A percentile compares a stretch with the other conserved stretches of the same genome.
Evolutionary conservation across 768 basidiomycete species (phyloP).

Genomic region (Fistulinella prunicolor): DNA sequence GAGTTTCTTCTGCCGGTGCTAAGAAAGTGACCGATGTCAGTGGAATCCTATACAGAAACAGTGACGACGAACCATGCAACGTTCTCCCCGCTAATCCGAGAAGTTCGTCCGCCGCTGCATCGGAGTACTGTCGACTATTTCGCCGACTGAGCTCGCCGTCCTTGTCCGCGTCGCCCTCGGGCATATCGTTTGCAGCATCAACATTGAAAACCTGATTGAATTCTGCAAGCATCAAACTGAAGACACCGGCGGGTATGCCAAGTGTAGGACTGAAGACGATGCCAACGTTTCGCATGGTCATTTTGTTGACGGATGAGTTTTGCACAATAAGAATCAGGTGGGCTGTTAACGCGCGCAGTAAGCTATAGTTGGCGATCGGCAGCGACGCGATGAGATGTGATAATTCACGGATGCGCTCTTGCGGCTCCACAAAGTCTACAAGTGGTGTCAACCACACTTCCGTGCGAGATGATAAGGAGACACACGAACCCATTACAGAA

Average conservation of each 20-base stretch:
- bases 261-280: conserved; percentile 98
- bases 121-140: conserved; percentile 82
- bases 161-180: conserved; percentile 23
- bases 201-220: conserved; percentile 94
- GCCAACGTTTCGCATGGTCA: conserved; percentile 98
- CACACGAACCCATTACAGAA: conserved; percentile 80
- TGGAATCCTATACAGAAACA: neutral
- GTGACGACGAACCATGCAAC: conserved; percentile 52
- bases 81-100: conserved; percentile 74
- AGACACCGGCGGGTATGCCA: conserved; percentile 96
- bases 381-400: conserved; percentile 82
- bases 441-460: conserved; percentile 13
- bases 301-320: conserved; percentile 89
- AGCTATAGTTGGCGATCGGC: conserved; percentile 89
- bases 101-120: conserved; percentile 78
- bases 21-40: conserved; percentile 8
- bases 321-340: conserved; percentile 95
- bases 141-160: conserved; percentile 53
- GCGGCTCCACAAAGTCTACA: conserved; percentile 82
- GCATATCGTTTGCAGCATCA: conserved; percentile 36
- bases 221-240: conserved; percentile 90
- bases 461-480: conserved; percentile 2
- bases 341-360: conserved; percentile 90
- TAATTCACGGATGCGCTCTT: conserved; percentile 86
- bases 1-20: conserved; percentile 56